Evolutionary conservation across 305 asterid genomes (phyloP).

Genomic region (Solanum hybrid): DNA sequence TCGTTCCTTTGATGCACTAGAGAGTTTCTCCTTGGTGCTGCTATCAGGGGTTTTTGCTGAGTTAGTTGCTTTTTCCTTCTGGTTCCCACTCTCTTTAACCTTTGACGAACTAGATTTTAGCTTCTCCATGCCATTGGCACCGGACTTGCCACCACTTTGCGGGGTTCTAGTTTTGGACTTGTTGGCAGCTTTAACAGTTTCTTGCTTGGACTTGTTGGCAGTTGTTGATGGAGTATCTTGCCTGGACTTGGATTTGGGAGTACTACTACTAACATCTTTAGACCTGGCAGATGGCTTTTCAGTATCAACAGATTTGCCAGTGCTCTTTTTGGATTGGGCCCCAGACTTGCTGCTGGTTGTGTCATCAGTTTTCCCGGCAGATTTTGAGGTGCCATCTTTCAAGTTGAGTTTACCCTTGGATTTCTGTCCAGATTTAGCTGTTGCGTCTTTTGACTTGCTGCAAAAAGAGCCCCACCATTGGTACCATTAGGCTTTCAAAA

Average conservation of each 20-base stretch:
- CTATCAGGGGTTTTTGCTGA: constrained; percentile 28
- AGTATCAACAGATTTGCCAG: constrained; percentile 35
- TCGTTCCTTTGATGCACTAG: constrained; percentile 33
- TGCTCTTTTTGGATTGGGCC: constrained; percentile 28
- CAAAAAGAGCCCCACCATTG: constrained; percentile 19
- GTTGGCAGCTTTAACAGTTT: constrained; percentile 22
- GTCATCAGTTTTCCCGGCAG: constrained; percentile 33
- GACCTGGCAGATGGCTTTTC: constrained; percentile 41
- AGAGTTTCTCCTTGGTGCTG: constrained; percentile 32
- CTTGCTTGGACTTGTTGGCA: constrained; percentile 42
- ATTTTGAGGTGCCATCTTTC: constrained; percentile 28
- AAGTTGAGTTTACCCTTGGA: constrained; percentile 37
- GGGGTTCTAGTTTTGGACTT: constrained; percentile 47
- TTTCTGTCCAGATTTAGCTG: constrained; percentile 38
- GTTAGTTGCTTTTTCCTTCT: constrained; percentile 32
- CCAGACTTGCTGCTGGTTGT: constrained; percentile 26
- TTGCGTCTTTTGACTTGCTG: constrained; percentile 43
- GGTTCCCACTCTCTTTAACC: constrained; percentile 41
- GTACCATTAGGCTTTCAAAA: background rate
- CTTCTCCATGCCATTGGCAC: constrained; percentile 26
- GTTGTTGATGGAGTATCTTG: constrained; percentile 26
- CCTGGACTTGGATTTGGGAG: constrained; percentile 29
- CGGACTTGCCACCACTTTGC: constrained; percentile 26
- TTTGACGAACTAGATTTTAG: constrained; percentile 44
- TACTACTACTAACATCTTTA: constrained; percentile 29